phyloP scores from a whole-genome alignment of 208 protist genomes.

The Leishmania major region DNA sequence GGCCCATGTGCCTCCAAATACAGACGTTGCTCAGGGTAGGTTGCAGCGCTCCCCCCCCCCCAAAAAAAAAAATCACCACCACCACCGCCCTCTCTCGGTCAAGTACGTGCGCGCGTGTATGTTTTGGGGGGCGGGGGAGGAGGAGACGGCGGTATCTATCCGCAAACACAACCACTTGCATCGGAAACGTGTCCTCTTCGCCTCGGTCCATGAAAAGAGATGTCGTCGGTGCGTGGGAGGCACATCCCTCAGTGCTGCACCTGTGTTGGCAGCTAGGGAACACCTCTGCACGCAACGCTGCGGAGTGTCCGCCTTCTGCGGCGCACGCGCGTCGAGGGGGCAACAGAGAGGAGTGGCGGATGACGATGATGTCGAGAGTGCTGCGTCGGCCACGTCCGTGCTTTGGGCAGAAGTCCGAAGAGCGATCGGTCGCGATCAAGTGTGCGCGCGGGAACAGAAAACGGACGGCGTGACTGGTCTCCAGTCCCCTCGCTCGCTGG shows the following conservation, averaged over 20 bases:
- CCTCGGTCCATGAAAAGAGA: no score
- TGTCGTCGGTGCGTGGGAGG: neutral
- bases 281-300: neutral
- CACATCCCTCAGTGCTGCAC: neutral
- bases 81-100: no score
- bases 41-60: neutral
- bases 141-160: no score
- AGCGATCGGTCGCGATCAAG: neutral
- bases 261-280: neutral
- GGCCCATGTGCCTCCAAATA: neutral
- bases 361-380: neutral
- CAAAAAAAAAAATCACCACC: no score
- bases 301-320: neutral
- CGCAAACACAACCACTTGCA: no score
- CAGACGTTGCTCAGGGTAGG: neutral
- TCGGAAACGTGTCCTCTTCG: no score
- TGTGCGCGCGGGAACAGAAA: neutral
- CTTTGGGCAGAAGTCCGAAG: no score
- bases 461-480: no score
- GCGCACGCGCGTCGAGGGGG: neutral
- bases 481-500: neutral
- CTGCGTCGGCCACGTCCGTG: neutral
- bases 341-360: neutral
- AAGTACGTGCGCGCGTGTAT: no score
- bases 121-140: no score